A percentile compares a stretch with the other conserved stretches of the same genome.
Conservation (phyloP, 371 early-diverging fungal genomes). For the Circinella minor region DNA sequence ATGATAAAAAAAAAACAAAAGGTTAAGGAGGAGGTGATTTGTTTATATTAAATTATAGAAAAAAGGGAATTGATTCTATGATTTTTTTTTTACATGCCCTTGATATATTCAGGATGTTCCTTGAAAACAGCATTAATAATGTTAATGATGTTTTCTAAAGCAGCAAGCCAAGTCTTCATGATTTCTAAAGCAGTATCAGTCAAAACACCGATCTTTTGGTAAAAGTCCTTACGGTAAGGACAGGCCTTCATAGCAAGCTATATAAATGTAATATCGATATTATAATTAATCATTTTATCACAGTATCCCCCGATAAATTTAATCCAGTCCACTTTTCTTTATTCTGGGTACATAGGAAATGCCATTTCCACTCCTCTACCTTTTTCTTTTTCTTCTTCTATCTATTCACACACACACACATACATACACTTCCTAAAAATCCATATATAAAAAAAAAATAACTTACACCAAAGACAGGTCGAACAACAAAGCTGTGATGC, state of each 20-base stretch:
- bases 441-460: not conserved
- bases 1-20: too few species aligned
- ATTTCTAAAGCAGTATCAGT: conserved; percentile 54
- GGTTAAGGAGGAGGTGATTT: not conserved
- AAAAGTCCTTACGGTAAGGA: conserved; percentile 90
- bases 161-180: conserved; percentile 74
- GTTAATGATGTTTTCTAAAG: conserved; percentile 69
- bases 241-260: conserved; percentile 94
- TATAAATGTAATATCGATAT: not conserved
- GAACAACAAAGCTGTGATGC: conserved; percentile 84
- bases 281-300: too few species aligned
- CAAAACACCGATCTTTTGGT: conserved; percentile 78
- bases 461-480: conserved; percentile 81
- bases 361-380: not conserved
- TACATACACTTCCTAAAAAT: too few species aligned
- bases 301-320: too few species aligned
- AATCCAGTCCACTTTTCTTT: too few species aligned
- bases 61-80: not conserved
- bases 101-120: conserved; percentile 46
- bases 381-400: too few species aligned
- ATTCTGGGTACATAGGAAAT: too few species aligned
- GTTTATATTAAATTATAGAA: not conserved
- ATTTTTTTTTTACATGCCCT: conserved; percentile 51
- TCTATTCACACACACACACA: too few species aligned
- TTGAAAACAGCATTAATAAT: conserved; percentile 31